phyloP scores from a whole-genome alignment of 257 asterid species.

The Solanum chaucha region DNA sequence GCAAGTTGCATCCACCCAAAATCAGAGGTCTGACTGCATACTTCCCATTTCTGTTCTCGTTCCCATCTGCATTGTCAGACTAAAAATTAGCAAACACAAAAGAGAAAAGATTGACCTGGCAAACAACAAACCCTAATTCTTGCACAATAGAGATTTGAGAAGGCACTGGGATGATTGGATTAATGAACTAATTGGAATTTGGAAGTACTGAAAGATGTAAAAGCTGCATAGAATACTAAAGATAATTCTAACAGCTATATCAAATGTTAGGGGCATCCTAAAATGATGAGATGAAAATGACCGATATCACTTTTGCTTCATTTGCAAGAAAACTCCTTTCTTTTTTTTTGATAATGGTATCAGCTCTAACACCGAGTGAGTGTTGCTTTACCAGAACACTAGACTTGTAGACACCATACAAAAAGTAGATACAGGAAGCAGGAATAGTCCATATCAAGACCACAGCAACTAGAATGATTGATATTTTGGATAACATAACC shows the following conservation, averaged over 20 bases:
- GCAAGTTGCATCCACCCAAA: slow-evolving; percentile 91
- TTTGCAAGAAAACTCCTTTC: background rate
- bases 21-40: slow-evolving; percentile 49
- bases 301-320: background rate
- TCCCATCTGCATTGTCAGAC: slow-evolving; percentile 57
- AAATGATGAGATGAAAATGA: background rate
- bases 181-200: background rate
- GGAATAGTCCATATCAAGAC: background rate
- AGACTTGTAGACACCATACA: background rate
- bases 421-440: background rate
- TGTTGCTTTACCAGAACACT: background rate
- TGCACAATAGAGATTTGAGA: background rate
- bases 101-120: background rate
- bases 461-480: background rate
- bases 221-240: background rate
- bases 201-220: background rate
- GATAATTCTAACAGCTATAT: background rate
- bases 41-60: slow-evolving; percentile 63
- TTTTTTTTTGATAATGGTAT: background rate
- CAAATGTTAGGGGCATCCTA: background rate
- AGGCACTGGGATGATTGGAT: background rate
- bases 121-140: background rate
- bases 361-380: background rate
- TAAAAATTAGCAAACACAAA: background rate
- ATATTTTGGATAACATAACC: background rate